Base-by-base conservation (phyloP, 257 asterid species). In the Misopates orontium region DNA sequence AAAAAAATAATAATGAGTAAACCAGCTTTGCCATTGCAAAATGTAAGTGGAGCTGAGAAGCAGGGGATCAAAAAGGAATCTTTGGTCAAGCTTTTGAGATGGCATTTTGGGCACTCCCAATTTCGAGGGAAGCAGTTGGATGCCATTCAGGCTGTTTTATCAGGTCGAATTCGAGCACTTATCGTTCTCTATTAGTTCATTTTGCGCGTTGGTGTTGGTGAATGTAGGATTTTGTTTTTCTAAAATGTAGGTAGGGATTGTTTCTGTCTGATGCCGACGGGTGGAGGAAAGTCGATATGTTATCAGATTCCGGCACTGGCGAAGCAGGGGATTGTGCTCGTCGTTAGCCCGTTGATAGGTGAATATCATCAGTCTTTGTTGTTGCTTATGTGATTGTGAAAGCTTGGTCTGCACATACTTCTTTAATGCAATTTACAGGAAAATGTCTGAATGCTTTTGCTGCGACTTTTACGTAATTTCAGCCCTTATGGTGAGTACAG, bases 271-370 rank as follows among this genome's bases (percentile, higher is more conserved):
- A 89, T 89, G 97, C 98, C 98, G 25, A 89, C 98, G 28, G 98
- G 98, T 77, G 98, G 98, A 36, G 98, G 97, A 69, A 92, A 92
- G 83, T 92, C 98, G n/a, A 73, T 92, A 77, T 92, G 98, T 71
- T 92, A 84, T 78, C 98, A 92, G 64, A 84, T 92, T 36, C 98
- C 98, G 2, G 96, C 98, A 56, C 75, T 92, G 14, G 91, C 88
- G 2, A 92, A 89, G 65, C 82, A 80, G 0, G 97, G 98, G 79
- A 84, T 92, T 68, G 98, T 89, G 78, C 98, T 92, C 13, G 97
- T 92, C 51, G 97, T 92, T 64, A 77, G 97, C 81, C 98, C 98
- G 73, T 75, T 92, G 77, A 92, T 92, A 81, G 98, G 98, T 92
- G 83, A 79, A 84, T 53, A 51, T 71, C 67, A 40, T 67, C 77